A percentile compares a stretch with the other conserved stretches of the same genome.
These are phyloP conservation scores for Fennellomyces sp. DNA, from an alignment of 371 early-diverging fungal species.

Conservation along the genomic window DNA sequence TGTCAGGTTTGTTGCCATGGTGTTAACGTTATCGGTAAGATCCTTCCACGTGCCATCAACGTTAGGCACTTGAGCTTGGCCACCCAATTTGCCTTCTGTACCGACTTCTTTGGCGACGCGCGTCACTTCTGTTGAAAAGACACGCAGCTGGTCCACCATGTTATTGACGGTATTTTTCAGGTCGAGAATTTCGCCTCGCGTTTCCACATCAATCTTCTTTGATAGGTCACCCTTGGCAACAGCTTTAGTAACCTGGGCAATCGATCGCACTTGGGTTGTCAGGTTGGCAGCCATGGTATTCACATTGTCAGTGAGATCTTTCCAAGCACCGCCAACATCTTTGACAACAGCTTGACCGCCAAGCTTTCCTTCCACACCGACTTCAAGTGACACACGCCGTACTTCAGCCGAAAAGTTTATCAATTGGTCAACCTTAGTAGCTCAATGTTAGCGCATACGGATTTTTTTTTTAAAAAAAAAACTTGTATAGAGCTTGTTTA, in stretches of 20 bases:
- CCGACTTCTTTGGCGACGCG: constrained; percentile 55
- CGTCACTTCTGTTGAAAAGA: constrained; percentile 45
- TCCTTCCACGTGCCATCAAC: constrained; percentile 57
- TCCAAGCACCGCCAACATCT: constrained; percentile 58
- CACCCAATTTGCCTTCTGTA: constrained; percentile 48
- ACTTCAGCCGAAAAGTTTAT: constrained; percentile 46
- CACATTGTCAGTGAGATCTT: constrained; percentile 55
- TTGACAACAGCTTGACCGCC: constrained; percentile 44
- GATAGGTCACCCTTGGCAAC: constrained; percentile 60
- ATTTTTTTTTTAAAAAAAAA: not conserved
- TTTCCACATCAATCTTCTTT: constrained; percentile 63
- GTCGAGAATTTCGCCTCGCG: constrained; percentile 64
- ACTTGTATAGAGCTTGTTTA: constrained; percentile 10
- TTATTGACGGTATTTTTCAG: constrained; percentile 71
- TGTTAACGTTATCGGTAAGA: constrained; percentile 51
- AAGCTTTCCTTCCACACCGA: constrained; percentile 56
- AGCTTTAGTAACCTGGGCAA: constrained; percentile 52
- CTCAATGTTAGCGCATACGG: too few relatives aligned
- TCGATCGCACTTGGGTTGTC: constrained; percentile 56
- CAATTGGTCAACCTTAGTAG: constrained; percentile 36
- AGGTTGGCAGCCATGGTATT: constrained; percentile 54
- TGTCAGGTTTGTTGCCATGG: constrained; percentile 49
- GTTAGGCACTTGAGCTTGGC: constrained; percentile 37
- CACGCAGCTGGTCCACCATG: constrained; percentile 48
- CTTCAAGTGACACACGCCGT: constrained; percentile 41